Base-by-base conservation (phyloP, 495 filamentous ascomycete genomes). In the Filosporella fistucella region DNA sequence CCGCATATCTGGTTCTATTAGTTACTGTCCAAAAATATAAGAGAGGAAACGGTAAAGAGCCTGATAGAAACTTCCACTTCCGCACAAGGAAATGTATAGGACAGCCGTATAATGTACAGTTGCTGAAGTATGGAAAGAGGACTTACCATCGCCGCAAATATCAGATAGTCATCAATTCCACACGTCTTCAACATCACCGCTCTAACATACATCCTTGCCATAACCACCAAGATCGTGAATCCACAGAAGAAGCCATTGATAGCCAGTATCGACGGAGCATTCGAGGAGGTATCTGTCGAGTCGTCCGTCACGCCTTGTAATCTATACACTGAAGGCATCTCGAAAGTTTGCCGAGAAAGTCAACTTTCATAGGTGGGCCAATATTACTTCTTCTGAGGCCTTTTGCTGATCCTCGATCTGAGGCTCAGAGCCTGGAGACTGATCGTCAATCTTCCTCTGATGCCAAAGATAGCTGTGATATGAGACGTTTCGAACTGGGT, bases 81-180 rank as follows among this genome's bases (percentile, higher is more conserved):
- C 20, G 5, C 20, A 5, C 4, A 20, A n/a, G n/a, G n/a, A n/a
- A n/a, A n/a, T n/a, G n/a, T 20, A 21, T 17, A 40, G 3, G 18
- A 3, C 12, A 40, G 5, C 17, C 20, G 36, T 40, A 12, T 17
- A 9, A 7, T 37, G 16, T 37, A 8, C 34, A 18, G 12, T 17
- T 40, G 4, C 17, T 18, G 14, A 29, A 6, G 2, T 26, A 43
- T 17, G 21, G 6, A 36, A 32, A 42, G 16, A 25, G 13, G 16
- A 22, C 43, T 39, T 39, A 52, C 47, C 37, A 22, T 44, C 21
- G 74, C 63, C 2, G 61, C 55, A 58, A 78, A 74, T 29, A 74
- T 63, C 4, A 52, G 21, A 36, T 68, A 73, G 54, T 81, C 67
- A 51, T 69, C 67, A 30, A 51, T 56, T 9, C 65, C 67, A 30